phyloP scores from a whole-genome alignment of 371 early-diverging fungal species.

The Conidiobolus incongruus region DNA sequence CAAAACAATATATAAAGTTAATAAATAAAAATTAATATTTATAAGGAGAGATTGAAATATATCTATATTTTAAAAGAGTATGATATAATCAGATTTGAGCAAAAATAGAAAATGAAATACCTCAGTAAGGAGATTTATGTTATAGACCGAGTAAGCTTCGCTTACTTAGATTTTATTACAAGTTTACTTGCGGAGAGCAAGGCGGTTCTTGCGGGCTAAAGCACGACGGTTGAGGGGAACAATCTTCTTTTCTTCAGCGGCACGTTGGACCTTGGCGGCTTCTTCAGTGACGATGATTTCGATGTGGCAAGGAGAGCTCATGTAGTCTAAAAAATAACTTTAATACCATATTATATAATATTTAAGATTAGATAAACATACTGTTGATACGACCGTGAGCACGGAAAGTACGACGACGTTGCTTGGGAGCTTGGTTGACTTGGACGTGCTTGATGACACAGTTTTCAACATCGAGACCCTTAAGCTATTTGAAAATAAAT shows the following conservation, averaged over 20 bases:
- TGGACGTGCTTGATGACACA: slow-evolving; percentile 85
- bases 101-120: too few species aligned
- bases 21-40: too few species aligned
- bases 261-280: slow-evolving; percentile 49
- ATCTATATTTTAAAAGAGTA: too few species aligned
- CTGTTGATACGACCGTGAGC: slow-evolving; percentile 96
- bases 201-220: slow-evolving; percentile 18
- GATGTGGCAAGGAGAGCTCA: slow-evolving; percentile 94
- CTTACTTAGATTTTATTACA: too few species aligned
- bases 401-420: slow-evolving; percentile 95
- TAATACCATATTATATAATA: slow-evolving; percentile 1
- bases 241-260: slow-evolving; percentile 21
- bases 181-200: too few species aligned
- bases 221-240: slow-evolving; percentile 25
- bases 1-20: too few species aligned
- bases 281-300: slow-evolving; percentile 81
- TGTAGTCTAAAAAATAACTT: slow-evolving; percentile 33
- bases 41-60: too few species aligned
- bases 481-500: slow-evolving; percentile 21
- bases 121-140: too few species aligned
- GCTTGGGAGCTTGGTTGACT: slow-evolving; percentile 97
- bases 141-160: too few species aligned
- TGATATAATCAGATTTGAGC: too few species aligned
- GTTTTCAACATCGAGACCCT: slow-evolving; percentile 73
- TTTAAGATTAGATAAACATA: slow-evolving; percentile 8